These are phyloP conservation scores for Stephania yunnanensis DNA, from an alignment of 164 flowering plant species.

Conservation along the genomic window DNA sequence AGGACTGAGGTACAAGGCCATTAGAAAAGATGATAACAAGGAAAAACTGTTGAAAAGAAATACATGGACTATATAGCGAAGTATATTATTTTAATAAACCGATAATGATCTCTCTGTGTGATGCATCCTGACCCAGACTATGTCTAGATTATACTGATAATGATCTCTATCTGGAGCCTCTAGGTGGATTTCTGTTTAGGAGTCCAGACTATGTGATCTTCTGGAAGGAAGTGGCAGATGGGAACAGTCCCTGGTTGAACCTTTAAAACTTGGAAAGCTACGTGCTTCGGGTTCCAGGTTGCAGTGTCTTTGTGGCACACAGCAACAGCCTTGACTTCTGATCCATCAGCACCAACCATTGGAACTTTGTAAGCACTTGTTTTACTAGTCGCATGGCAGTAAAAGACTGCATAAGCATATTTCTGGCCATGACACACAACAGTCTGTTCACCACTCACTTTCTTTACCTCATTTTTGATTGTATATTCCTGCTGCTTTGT, in stretches of 20 bases:
- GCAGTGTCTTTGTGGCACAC: constrained; percentile 33
- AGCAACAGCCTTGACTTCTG: constrained; percentile 22
- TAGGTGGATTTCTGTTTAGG: constrained; percentile 11
- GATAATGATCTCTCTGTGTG: too few relatives aligned
- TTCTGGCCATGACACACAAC: constrained; percentile 26
- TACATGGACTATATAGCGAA: neutral
- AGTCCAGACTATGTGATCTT: constrained; percentile 28
- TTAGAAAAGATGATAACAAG: neutral
- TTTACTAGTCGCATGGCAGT: constrained; percentile 22
- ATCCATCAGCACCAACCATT: constrained; percentile 27
- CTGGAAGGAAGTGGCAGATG: constrained; percentile 33
- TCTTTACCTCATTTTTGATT: constrained; percentile 11
- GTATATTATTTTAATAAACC: neutral
- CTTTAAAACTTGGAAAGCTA: constrained; percentile 33
- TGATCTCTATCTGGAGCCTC: too few relatives aligned
- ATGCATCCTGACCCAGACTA: too few relatives aligned
- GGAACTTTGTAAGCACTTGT: constrained; percentile 26
- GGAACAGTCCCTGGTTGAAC: constrained; percentile 37
- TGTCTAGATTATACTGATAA: too few relatives aligned
- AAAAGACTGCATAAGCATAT: constrained; percentile 29
- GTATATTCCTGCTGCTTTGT: constrained; percentile 16
- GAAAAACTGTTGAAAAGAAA: neutral
- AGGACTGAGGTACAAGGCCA: constrained; percentile 2
- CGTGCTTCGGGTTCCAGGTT: constrained; percentile 30
- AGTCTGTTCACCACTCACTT: constrained; percentile 10